Conservation (phyloP, 345 rosid species). For the Cardamine resedifolia region DNA sequence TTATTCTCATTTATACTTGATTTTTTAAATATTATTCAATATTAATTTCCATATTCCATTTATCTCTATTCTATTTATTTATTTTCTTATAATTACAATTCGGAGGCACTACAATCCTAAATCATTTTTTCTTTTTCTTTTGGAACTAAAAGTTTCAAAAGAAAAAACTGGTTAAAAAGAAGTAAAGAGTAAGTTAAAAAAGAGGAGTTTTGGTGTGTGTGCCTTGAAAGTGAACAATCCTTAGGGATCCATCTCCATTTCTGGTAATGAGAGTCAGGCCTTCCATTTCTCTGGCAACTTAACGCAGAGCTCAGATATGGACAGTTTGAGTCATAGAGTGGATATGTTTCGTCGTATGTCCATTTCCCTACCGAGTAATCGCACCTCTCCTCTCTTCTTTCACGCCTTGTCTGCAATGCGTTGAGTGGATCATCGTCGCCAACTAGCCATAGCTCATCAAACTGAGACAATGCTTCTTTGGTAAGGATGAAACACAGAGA, state of each 20-base stretch:
- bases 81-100: no score
- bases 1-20: no score
- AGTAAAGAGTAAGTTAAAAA: not conserved
- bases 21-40: no score
- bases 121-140: not conserved
- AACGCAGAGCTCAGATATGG: conserved; percentile 81
- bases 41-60: not conserved
- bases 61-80: not conserved
- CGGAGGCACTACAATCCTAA: no score
- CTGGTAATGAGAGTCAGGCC: conserved; percentile 89
- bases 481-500: conserved; percentile 21
- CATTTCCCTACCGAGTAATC: conserved; percentile 76
- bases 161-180: not conserved
- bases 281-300: conserved; percentile 80
- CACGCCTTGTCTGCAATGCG: conserved; percentile 35
- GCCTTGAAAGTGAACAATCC: conserved; percentile 83
- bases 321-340: conserved; percentile 76
- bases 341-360: conserved; percentile 73
- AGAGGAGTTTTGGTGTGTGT: conserved; percentile 2
- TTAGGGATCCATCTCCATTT: conserved; percentile 92
- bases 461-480: conserved; percentile 26
- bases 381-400: conserved; percentile 43
- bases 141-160: not conserved
- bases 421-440: conserved; percentile 38
- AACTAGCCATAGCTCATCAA: conserved; percentile 38